These are phyloP conservation scores for Takashimella tepidaria DNA, from an alignment of 1,284 basidiomycete genomes.

Conservation along the genomic window DNA sequence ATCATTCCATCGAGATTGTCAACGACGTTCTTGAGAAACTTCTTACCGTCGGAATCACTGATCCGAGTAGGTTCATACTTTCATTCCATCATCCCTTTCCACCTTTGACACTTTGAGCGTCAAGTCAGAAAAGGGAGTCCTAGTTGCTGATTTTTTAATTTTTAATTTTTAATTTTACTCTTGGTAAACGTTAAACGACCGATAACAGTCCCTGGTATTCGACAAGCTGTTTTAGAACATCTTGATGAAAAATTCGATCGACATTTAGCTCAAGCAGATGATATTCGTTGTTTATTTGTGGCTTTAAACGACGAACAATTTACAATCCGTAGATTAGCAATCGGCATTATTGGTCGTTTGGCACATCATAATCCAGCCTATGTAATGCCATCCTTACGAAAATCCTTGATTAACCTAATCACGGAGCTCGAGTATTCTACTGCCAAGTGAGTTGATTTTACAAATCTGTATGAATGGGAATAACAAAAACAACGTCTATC, in stretches of 20 bases:
- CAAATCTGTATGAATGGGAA: no score
- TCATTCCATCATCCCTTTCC: no score
- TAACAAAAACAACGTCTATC: neutral
- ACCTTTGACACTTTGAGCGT: neutral
- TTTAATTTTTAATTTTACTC: no score
- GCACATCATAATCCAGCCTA: conserved; percentile 97
- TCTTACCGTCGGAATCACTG: conserved; percentile 92
- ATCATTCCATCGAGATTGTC: conserved; percentile 94
- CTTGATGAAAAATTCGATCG: conserved; percentile 95
- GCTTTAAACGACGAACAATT: conserved; percentile 97
- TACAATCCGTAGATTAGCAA: conserved; percentile 85
- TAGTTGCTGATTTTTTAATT: neutral
- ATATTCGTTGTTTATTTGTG: conserved; percentile 93
- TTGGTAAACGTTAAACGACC: no score
- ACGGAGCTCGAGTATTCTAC: conserved; percentile 97
- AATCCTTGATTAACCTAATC: conserved; percentile 91
- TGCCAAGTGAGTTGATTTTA: conserved; percentile 58
- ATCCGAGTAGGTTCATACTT: no score
- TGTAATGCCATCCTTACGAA: conserved; percentile 95
- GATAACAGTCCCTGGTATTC: conserved; percentile 76
- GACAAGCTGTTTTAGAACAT: conserved; percentile 80
- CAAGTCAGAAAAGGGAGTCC: neutral
- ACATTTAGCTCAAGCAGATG: conserved; percentile 97
- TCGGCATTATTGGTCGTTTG: conserved; percentile 86
- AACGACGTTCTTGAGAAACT: conserved; percentile 97